Evolutionary conservation across 805 yeast species (phyloP).

Genomic region (Sugiyamaella chiloensis): DNA sequence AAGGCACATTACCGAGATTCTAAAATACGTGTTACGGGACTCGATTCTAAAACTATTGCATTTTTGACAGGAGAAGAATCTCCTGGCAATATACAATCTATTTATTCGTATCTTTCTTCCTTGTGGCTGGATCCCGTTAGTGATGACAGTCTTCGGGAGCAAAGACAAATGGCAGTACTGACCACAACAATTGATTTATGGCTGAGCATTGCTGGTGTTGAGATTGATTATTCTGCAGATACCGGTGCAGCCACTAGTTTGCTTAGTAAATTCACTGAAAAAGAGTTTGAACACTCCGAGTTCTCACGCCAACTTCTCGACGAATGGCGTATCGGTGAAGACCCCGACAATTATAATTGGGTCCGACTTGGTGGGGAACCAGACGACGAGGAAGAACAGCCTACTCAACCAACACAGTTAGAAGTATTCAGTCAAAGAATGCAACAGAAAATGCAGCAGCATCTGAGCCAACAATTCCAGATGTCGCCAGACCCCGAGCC

Average conservation of each 20-base stretch:
- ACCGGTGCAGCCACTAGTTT: neutral
- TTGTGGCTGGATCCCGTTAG: neutral
- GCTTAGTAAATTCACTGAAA: neutral
- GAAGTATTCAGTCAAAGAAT: too few species aligned
- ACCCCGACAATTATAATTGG: constrained; percentile 13
- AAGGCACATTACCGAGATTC: constrained; percentile 1
- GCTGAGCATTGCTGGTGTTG: neutral
- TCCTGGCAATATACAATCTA: neutral
- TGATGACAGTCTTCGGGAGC: neutral
- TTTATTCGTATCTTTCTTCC: neutral
- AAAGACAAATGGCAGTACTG: neutral
- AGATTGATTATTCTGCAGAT: neutral
- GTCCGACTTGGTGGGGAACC: constrained; percentile 4
- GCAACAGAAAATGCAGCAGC: too few species aligned
- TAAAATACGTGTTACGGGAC: neutral
- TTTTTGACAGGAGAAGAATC: neutral
- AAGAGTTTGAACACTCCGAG: neutral
- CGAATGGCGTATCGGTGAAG: constrained; percentile 14
- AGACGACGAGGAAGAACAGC: too few species aligned
- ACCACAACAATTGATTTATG: neutral
- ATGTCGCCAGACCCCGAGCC: too few species aligned
- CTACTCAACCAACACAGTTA: too few species aligned
- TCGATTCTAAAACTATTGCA: neutral
- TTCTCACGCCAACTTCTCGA: constrained; percentile 8
- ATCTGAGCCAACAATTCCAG: too few species aligned